Conservation (phyloP, 2,329 filamentous ascomycete genomes). For the Lasiodiplodia sp. region DNA sequence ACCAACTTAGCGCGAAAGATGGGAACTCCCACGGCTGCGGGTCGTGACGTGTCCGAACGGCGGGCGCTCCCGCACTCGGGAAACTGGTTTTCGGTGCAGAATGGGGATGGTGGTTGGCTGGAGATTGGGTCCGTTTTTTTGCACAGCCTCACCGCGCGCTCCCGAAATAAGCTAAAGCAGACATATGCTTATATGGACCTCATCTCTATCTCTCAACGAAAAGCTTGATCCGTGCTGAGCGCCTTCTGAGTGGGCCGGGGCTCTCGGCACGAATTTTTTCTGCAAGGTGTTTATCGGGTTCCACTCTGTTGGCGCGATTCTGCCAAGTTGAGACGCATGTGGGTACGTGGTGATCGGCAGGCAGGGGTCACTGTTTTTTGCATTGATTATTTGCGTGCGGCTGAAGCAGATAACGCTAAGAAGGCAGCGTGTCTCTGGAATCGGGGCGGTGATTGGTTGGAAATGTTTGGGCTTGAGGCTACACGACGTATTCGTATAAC, state of each 20-base stretch:
- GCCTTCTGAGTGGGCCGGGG: background rate
- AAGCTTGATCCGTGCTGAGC: background rate
- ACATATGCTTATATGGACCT: conserved; percentile 14
- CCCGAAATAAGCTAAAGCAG: background rate
- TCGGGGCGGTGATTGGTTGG: background rate
- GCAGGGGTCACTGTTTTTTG: background rate
- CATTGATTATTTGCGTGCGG: background rate
- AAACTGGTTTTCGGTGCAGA: background rate
- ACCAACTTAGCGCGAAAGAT: background rate
- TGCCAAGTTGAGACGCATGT: background rate
- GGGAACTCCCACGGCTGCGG: background rate
- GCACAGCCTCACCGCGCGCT: conserved; percentile 13
- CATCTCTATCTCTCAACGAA: background rate
- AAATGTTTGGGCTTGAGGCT: background rate
- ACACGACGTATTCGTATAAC: background rate
- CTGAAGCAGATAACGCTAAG: background rate
- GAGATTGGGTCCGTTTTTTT: background rate
- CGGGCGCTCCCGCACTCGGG: background rate
- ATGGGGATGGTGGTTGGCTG: background rate
- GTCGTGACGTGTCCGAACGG: background rate
- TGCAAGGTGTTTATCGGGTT: background rate
- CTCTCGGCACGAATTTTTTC: background rate
- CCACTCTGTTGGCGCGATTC: background rate
- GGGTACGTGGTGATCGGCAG: background rate
- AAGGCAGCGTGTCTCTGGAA: background rate